Percentiles rank a stretch among this genome's conserved stretches.
Evolutionary conservation across 371 early-diverging fungal species (phyloP).

Genomic region (Mortierella sp.): DNA sequence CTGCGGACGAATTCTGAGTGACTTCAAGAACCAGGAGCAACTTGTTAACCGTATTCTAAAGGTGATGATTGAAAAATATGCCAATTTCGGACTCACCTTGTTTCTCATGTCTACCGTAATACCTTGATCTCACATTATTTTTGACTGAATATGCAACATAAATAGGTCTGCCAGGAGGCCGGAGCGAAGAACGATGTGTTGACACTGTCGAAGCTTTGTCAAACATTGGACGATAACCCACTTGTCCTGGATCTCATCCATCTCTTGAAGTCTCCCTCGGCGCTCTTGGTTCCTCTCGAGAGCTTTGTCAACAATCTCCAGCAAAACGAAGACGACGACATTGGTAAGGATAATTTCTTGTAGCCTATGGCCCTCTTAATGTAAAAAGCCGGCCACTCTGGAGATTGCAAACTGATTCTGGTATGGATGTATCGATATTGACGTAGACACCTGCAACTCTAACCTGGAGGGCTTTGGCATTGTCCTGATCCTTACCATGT

Average conservation of each 20-base stretch:
- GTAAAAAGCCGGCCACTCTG: background rate
- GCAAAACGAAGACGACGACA: constrained; percentile 48
- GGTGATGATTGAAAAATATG: constrained; percentile 11
- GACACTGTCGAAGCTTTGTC: constrained; percentile 40
- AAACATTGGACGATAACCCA: constrained; percentile 51
- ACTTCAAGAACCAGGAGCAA: constrained; percentile 44
- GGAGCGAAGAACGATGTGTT: constrained; percentile 27
- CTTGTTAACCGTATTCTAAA: constrained; percentile 38
- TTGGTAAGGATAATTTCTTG: constrained; percentile 28
- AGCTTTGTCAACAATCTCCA: constrained; percentile 45
- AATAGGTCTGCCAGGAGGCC: constrained; percentile 39
- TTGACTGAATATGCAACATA: background rate
- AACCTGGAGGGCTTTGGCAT: constrained; percentile 47
- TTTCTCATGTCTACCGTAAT: too few species aligned
- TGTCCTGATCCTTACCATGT: constrained; percentile 48
- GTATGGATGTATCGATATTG: too few species aligned
- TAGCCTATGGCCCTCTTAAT: background rate
- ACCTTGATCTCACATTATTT: too few species aligned
- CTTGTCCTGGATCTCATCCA: constrained; percentile 37
- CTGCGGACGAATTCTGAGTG: constrained; percentile 35
- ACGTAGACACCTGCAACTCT: constrained; percentile 46
- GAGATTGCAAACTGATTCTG: background rate
- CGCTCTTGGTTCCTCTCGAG: constrained; percentile 39
- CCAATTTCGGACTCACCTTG: too few species aligned
- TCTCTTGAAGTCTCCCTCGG: constrained; percentile 30